Conservation (phyloP, 2,329 filamentous ascomycete genomes). For the Chrysoporthe austroafricana region DNA sequence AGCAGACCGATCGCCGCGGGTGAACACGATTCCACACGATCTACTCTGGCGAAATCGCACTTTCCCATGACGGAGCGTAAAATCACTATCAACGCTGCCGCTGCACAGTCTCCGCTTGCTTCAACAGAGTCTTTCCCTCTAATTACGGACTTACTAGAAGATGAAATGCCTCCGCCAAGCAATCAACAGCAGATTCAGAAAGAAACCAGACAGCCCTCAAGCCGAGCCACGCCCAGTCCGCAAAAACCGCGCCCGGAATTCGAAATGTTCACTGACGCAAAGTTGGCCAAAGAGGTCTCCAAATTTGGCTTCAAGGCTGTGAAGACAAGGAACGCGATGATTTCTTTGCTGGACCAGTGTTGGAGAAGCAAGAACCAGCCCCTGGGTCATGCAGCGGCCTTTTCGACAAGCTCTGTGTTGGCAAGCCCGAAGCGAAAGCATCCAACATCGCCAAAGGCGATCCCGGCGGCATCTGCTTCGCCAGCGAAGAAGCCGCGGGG, state of each 20-base stretch:
- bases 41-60: conserved; percentile 27
- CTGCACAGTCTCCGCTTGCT: neutral
- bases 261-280: conserved; percentile 62
- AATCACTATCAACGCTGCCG: conserved; percentile 17
- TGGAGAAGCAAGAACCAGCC: conserved; percentile 63
- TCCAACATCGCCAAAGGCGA: conserved; percentile 2
- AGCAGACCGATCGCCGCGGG: conserved; percentile 13
- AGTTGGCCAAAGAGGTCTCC: conserved; percentile 64
- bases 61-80: conserved; percentile 30
- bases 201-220: conserved; percentile 24
- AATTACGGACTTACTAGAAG: conserved; percentile 20
- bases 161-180: conserved; percentile 37
- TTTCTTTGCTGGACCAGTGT: conserved; percentile 70
- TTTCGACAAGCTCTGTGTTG: conserved; percentile 30
- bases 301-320: conserved; percentile 75
- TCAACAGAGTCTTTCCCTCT: conserved; percentile 2
- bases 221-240: conserved; percentile 7
- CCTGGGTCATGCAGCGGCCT: conserved; percentile 19
- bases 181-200: conserved; percentile 38
- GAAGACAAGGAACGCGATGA: conserved; percentile 70
- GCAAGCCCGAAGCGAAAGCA: conserved; percentile 29
- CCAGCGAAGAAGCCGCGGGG: conserved; percentile 36
- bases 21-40: neutral
- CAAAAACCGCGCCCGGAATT: conserved; percentile 55
- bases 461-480: neutral